These are phyloP conservation scores for Trametes elegans DNA, from an alignment of 768 basidiomycete species.

Conservation along the genomic window DNA sequence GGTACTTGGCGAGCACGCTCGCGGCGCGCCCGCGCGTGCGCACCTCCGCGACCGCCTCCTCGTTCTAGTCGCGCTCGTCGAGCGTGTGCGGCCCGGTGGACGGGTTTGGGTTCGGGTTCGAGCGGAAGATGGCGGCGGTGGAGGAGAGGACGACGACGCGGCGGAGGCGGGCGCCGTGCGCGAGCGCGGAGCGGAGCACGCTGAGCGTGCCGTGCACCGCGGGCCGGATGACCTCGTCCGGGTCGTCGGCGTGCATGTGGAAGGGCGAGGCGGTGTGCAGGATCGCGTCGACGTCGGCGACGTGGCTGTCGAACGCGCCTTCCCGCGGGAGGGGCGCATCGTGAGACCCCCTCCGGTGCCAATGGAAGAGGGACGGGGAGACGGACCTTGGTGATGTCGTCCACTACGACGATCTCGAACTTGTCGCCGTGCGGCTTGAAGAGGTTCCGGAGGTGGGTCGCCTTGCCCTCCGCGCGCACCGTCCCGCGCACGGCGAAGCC, in stretches of 20 bases:
- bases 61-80: constrained; percentile 62
- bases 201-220: constrained; percentile 70
- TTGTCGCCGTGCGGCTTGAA: constrained; percentile 53
- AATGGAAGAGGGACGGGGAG: not conserved
- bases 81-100: constrained; percentile 29
- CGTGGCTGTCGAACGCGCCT: constrained; percentile 74
- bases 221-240: constrained; percentile 58
- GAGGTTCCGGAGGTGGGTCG: constrained; percentile 48
- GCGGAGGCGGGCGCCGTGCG: constrained; percentile 47
- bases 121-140: constrained; percentile 40
- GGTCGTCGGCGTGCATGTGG: constrained; percentile 41
- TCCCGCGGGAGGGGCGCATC: constrained; percentile 33
- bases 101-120: constrained; percentile 27
- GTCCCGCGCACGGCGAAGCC: constrained; percentile 67
- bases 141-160: constrained; percentile 64
- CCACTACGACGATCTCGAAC: constrained; percentile 68
- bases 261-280: constrained; percentile 69
- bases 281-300: constrained; percentile 72
- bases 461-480: constrained; percentile 59
- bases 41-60: constrained; percentile 41
- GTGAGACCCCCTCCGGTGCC: too few relatives aligned
- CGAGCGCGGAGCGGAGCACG: constrained; percentile 58
- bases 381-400: constrained; percentile 58
- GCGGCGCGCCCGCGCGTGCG: constrained; percentile 51
- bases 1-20: constrained; percentile 42